phyloP scores from a whole-genome alignment of 23 red algal genomes.

The Gracilaria caudata region DNA sequence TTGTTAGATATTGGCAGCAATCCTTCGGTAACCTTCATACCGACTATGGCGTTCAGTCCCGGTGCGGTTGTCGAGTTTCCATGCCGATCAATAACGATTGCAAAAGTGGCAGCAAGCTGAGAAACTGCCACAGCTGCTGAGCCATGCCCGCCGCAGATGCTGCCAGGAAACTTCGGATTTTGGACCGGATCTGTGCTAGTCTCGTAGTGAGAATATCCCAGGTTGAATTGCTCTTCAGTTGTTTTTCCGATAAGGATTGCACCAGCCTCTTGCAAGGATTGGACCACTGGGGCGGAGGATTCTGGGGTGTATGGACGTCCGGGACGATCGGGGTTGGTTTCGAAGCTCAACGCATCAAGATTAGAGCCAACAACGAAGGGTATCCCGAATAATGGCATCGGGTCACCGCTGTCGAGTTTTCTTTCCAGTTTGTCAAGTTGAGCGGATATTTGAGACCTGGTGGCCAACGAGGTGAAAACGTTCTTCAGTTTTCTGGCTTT shows the following conservation, averaged over 20 bases:
- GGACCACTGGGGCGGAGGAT: slow-evolving; percentile 14
- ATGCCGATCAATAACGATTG: slow-evolving; percentile 40
- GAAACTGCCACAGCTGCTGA: slow-evolving; percentile 48
- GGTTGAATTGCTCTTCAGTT: slow-evolving; percentile 43
- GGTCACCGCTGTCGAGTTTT: background rate
- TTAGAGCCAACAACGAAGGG: slow-evolving; percentile 53
- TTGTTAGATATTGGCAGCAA: slow-evolving; percentile 18
- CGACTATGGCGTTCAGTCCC: slow-evolving; percentile 18
- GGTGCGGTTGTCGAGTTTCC: slow-evolving; percentile 34
- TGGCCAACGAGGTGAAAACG: slow-evolving; percentile 43
- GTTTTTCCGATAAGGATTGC: slow-evolving; percentile 51
- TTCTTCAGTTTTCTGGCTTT: slow-evolving; percentile 9
- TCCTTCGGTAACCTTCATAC: slow-evolving; percentile 48
- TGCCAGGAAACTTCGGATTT: slow-evolving; percentile 24
- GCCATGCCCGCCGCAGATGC: slow-evolving; percentile 42
- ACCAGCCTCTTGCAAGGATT: slow-evolving; percentile 28
- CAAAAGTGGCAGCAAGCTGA: slow-evolving; percentile 43
- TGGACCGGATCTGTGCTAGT: background rate
- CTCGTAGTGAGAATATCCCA: slow-evolving; percentile 38
- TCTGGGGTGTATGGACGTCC: slow-evolving; percentile 7
- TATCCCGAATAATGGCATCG: slow-evolving; percentile 57
- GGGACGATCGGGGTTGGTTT: slow-evolving; percentile 17
- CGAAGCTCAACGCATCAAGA: slow-evolving; percentile 51
- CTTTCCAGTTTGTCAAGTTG: slow-evolving; percentile 19
- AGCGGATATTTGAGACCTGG: background rate